These are phyloP conservation scores for Tricharina praecox DNA, from an alignment of 495 filamentous ascomycete genomes.

Conservation along the genomic window DNA sequence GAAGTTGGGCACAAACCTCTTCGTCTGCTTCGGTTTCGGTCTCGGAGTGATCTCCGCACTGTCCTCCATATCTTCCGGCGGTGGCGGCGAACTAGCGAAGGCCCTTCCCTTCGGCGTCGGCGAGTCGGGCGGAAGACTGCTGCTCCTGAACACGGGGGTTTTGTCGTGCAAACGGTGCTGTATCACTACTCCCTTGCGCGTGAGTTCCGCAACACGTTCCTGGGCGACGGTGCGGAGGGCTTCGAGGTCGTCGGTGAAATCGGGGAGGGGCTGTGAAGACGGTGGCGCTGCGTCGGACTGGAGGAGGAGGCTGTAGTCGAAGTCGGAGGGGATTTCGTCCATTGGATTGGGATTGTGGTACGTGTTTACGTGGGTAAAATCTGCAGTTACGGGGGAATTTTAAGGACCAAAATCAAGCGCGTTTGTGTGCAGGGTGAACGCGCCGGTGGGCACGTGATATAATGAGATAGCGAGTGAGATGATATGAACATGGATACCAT, in stretches of 20 bases:
- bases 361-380: too few species aligned
- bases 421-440: too few species aligned
- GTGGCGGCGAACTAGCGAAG: background rate
- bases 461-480: too few species aligned
- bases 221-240: slow-evolving; percentile 36
- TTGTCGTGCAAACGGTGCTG: slow-evolving; percentile 44
- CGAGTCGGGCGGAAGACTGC: slow-evolving; percentile 32
- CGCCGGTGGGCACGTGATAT: too few species aligned
- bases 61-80: background rate
- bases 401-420: too few species aligned
- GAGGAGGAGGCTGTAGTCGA: slow-evolving; percentile 15
- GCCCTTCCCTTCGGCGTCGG: slow-evolving; percentile 1
- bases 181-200: slow-evolving; percentile 38
- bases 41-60: background rate
- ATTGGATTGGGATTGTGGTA: too few species aligned
- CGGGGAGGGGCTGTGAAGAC: background rate
- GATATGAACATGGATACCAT: too few species aligned
- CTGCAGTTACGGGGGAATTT: too few species aligned
- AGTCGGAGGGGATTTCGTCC: slow-evolving; percentile 21
- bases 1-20: background rate
- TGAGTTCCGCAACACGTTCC: slow-evolving; percentile 37
- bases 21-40: background rate
- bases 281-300: slow-evolving; percentile 17
- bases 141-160: slow-evolving; percentile 45
- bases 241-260: slow-evolving; percentile 42